These are phyloP conservation scores for Kwoniella sp. DNA, from an alignment of 768 basidiomycete species.

Conservation along the genomic window DNA sequence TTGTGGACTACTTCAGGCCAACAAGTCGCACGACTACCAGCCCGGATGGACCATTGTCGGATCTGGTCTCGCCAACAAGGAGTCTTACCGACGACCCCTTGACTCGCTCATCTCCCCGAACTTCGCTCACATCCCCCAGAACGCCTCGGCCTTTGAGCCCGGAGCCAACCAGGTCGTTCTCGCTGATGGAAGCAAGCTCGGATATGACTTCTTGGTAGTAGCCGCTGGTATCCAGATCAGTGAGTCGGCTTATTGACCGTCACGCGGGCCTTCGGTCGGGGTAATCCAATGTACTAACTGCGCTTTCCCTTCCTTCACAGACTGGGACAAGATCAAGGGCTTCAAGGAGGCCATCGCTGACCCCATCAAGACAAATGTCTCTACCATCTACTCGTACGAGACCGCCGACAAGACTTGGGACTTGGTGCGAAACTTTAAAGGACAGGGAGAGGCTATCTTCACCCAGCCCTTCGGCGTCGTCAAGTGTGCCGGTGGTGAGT, in stretches of 20 bases:
- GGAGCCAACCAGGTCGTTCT: constrained; percentile 73
- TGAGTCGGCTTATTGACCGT: constrained; percentile 30
- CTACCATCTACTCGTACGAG: constrained; percentile 87
- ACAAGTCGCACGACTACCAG: constrained; percentile 82
- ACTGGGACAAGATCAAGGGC: constrained; percentile 75
- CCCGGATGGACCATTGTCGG: constrained; percentile 97
- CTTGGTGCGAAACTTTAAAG: constrained; percentile 76
- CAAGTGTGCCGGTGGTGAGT: constrained; percentile 72
- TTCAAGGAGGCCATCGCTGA: constrained; percentile 76
- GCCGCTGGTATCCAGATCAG: constrained; percentile 83
- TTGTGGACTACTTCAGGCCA: constrained; percentile 54
- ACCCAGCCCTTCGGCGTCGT: constrained; percentile 90
- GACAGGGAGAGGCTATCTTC: constrained; percentile 77
- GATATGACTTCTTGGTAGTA: constrained; percentile 85
- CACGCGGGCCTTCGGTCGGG: too few species aligned
- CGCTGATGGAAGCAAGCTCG: constrained; percentile 67
- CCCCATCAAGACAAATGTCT: constrained; percentile 71
- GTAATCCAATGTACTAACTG: neutral
- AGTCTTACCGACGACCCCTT: constrained; percentile 66
- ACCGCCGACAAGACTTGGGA: constrained; percentile 87
- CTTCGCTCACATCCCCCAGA: constrained; percentile 71
- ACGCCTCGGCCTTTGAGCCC: constrained; percentile 75
- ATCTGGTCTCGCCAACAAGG: constrained; percentile 75
- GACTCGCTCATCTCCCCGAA: constrained; percentile 72
- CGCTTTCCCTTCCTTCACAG: constrained; percentile 16